These are phyloP conservation scores for Penicillium sp. DNA, from an alignment of 2,329 filamentous ascomycete genomes.

Conservation along the genomic window DNA sequence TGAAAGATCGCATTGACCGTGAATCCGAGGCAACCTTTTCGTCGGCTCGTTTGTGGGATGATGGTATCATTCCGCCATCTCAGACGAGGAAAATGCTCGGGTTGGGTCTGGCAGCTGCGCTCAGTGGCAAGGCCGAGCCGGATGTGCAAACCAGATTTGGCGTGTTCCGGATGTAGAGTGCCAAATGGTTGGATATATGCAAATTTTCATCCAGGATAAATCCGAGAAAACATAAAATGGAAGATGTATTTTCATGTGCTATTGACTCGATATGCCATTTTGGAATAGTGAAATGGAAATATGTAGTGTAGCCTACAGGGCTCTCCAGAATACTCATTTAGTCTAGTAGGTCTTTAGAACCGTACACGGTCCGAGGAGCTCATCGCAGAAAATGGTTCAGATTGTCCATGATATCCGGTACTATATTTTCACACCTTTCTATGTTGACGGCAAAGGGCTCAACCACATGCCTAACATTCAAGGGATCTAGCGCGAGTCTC, in stretches of 20 bases:
- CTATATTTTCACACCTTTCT: neutral
- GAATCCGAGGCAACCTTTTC: constrained; percentile 90
- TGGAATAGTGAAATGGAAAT: neutral
- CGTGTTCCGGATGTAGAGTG: constrained; percentile 73
- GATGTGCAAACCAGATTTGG: constrained; percentile 67
- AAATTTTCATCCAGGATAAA: neutral
- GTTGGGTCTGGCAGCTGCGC: constrained; percentile 67
- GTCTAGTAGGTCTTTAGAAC: neutral
- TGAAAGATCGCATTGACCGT: constrained; percentile 79
- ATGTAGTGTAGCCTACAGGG: neutral
- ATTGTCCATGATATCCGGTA: neutral
- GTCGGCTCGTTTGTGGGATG: constrained; percentile 86
- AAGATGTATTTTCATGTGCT: neutral
- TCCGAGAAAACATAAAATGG: neutral
- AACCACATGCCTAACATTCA: neutral
- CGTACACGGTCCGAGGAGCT: neutral
- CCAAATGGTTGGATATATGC: neutral
- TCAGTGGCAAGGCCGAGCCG: constrained; percentile 63
- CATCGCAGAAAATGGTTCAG: neutral
- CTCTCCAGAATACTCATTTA: neutral
- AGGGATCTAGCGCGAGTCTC: neutral
- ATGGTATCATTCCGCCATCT: constrained; percentile 74
- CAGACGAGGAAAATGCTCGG: constrained; percentile 72
- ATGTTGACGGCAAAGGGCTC: neutral
- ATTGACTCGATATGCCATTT: neutral